Evolutionary conservation across 305 asterid genomes (phyloP).

Genomic region (Fraxinus floribunda): DNA sequence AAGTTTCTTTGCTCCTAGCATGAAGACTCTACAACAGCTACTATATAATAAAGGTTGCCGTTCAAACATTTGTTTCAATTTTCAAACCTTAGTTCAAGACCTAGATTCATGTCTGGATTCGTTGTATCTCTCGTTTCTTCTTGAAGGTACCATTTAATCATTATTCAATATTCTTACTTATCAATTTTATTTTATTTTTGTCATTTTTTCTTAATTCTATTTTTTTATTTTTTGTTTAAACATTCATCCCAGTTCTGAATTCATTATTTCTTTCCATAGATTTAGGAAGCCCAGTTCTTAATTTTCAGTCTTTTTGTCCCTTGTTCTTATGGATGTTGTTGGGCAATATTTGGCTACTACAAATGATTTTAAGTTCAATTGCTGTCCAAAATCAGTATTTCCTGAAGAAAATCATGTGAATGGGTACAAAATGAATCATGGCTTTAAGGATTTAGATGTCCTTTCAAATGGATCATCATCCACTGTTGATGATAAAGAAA

Average conservation of each 20-base stretch:
- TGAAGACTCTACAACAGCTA: neutral
- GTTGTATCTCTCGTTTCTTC: neutral
- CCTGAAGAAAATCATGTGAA: constrained; percentile 22
- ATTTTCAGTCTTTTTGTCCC: neutral
- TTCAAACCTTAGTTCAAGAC: neutral
- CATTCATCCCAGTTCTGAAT: neutral
- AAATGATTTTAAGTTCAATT: constrained; percentile 28
- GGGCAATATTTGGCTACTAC: constrained; percentile 14
- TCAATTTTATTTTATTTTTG: neutral
- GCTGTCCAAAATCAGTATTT: constrained; percentile 19
- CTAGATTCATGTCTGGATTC: neutral
- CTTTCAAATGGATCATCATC: neutral
- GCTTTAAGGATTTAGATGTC: neutral
- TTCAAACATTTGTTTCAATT: neutral
- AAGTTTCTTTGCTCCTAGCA: neutral
- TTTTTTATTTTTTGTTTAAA: neutral
- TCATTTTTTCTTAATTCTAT: neutral
- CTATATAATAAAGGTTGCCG: neutral
- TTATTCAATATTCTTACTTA: neutral
- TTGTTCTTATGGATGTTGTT: neutral
- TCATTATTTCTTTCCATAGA: neutral
- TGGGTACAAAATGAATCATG: constrained; percentile 6
- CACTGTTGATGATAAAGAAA: constrained; percentile 26
- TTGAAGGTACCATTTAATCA: neutral
- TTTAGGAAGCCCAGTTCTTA: neutral